Evolutionary conservation across 768 basidiomycete species (phyloP).

Genomic region (Panaeolus papilionaceus): DNA sequence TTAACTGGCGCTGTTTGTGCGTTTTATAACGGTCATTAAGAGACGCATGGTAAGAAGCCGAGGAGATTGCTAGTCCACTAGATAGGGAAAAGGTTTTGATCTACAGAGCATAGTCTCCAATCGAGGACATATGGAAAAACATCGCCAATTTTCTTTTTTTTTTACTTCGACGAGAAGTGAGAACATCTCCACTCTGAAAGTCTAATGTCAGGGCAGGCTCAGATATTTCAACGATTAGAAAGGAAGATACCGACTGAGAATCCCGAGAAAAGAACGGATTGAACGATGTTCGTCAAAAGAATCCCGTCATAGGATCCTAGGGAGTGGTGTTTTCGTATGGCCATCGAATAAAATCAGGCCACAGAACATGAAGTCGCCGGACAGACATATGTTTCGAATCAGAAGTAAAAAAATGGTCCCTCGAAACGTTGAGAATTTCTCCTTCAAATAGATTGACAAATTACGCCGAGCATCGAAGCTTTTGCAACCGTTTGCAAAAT

Average conservation of each 20-base stretch:
- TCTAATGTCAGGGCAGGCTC: slow-evolving; percentile 2
- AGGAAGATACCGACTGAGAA: slow-evolving; percentile 12
- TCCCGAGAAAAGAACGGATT: slow-evolving; percentile 7
- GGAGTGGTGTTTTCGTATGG: background rate
- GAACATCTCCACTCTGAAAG: slow-evolving; percentile 1
- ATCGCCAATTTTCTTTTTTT: slow-evolving; percentile 2
- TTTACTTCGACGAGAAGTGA: background rate
- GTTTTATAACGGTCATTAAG: background rate
- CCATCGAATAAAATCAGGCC: background rate
- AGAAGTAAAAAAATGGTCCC: slow-evolving; percentile 3
- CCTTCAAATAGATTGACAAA: slow-evolving; percentile 7
- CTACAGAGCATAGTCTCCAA: slow-evolving; percentile 1
- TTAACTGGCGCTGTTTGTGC: slow-evolving; percentile 1
- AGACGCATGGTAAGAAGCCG: slow-evolving; percentile 6
- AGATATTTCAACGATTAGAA: background rate
- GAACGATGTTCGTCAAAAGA: background rate
- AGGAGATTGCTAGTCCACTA: slow-evolving; percentile 1
- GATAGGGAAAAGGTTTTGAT: slow-evolving; percentile 8
- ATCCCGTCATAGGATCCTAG: slow-evolving; percentile 3
- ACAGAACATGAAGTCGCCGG: slow-evolving; percentile 2
- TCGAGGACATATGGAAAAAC: slow-evolving; percentile 8
- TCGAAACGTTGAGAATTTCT: slow-evolving; percentile 9
- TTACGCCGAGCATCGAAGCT: slow-evolving; percentile 11
- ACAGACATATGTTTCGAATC: slow-evolving; percentile 10
- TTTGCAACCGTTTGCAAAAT: background rate